Percentiles rank a stretch among this genome's conserved stretches.
Evolutionary conservation across 2,329 filamentous ascomycete genomes (phyloP).

Genomic region (Fusarium liriodendri): DNA sequence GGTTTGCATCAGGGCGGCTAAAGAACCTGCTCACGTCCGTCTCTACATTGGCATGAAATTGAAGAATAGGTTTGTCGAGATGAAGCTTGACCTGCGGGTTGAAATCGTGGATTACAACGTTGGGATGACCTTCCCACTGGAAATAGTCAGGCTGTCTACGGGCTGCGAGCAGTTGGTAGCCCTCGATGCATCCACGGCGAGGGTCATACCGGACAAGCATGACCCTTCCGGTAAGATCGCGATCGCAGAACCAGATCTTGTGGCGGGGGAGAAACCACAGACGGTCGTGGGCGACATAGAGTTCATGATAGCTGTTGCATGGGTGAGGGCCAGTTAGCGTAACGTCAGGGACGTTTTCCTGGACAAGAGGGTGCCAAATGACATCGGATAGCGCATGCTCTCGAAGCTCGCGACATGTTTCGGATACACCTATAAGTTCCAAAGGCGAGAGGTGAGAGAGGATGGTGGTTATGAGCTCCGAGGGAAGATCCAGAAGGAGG

Average conservation of each 20-base stretch:
- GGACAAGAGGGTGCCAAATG: conserved; percentile 78
- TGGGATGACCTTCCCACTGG: conserved; percentile 72
- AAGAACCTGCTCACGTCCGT: conserved; percentile 35
- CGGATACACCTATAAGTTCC: conserved; percentile 71
- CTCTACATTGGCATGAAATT: conserved; percentile 55
- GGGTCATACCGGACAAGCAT: conserved; percentile 83
- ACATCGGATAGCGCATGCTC: conserved; percentile 72
- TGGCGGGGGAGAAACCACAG: conserved; percentile 86
- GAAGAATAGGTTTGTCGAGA: conserved; percentile 77
- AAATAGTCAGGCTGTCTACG: conserved; percentile 65
- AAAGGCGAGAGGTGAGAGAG: conserved; percentile 72
- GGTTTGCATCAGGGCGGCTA: conserved; percentile 44
- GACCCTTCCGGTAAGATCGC: conserved; percentile 77
- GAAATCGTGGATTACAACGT: conserved; percentile 79
- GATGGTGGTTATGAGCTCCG: conserved; percentile 81
- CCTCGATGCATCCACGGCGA: conserved; percentile 80
- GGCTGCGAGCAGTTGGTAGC: conserved; percentile 78
- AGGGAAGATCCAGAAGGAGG: conserved; percentile 69
- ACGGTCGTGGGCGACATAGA: conserved; percentile 80
- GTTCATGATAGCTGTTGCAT: conserved; percentile 72
- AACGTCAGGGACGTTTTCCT: conserved; percentile 71
- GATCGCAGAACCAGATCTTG: conserved; percentile 89
- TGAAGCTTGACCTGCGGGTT: conserved; percentile 77
- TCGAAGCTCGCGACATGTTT: conserved; percentile 71
- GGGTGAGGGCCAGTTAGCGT: conserved; percentile 66